Evolutionary conservation across 257 asterid species (phyloP).

Genomic region (Anisodus tanguticus): DNA sequence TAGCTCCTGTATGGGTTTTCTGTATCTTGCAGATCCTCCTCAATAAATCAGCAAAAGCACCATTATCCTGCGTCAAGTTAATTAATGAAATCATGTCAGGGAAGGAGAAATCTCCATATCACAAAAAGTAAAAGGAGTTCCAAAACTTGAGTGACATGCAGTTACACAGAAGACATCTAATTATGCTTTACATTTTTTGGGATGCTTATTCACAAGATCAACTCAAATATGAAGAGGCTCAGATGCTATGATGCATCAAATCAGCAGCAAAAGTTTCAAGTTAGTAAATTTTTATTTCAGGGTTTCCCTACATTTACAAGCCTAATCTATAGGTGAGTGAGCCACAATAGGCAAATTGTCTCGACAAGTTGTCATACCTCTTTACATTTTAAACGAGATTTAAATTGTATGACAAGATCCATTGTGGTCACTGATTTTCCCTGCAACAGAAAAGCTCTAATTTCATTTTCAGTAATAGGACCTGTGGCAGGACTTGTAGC

Average conservation of each 20-base stretch:
- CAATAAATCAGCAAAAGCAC: constrained; percentile 69
- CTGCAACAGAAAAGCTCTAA: constrained; percentile 71
- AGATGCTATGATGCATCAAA: neutral
- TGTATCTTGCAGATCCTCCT: constrained; percentile 80
- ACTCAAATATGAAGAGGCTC: neutral
- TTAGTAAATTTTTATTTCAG: neutral
- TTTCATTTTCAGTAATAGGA: constrained; percentile 91
- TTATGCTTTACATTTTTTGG: neutral
- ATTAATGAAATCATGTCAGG: neutral
- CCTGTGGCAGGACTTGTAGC: constrained; percentile 61
- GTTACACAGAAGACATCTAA: neutral
- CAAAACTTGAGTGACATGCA: neutral
- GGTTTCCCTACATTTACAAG: neutral
- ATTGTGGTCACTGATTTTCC: constrained; percentile 75
- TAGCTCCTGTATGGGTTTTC: constrained; percentile 57
- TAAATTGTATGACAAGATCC: constrained; percentile 89
- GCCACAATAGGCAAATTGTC: neutral
- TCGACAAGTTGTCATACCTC: constrained; percentile 55
- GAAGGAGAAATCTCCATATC: neutral
- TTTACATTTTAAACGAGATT: constrained; percentile 73
- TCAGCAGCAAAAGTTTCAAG: neutral
- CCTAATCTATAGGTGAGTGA: neutral
- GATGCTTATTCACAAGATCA: neutral
- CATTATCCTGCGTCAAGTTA: constrained; percentile 68
- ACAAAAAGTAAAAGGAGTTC: neutral